Evolutionary conservation across 1,284 basidiomycete species (phyloP), one percentile per base, ranked within the genome.

Genomic region (Vanrija sp.): DNA sequence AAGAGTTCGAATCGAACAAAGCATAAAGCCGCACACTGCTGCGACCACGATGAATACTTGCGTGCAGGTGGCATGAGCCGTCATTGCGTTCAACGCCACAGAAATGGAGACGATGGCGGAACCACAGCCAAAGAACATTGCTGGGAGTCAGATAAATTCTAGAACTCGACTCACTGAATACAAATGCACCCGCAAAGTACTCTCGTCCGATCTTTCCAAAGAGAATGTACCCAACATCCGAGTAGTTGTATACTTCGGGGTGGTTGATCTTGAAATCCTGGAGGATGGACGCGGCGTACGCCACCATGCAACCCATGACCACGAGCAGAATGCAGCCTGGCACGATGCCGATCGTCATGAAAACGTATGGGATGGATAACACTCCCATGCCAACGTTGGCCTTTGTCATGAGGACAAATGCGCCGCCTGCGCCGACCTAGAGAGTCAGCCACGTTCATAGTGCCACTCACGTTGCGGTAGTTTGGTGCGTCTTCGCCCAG

Each of bases 321-420:
- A 71, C 18, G 25, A 74, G 54, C 46, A 65, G 42, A 19, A 72
- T 49, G 29, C 66, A 51, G 9, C 71, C 71, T 0, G 71, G 69
- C 3, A 69, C 66, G 25, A 65, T 59, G 4, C 70, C 68, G 25
- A 68, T 57, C 0, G 62, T 59, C 38, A 61, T 28, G 18, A 73
- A 62, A 1, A 71, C 69, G 6, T 61, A 43, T 2, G 71, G 71
- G 44, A 71, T 67, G 5, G 64, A 61, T 10, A 69, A 53, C 0
- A 72, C 67, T 44, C 68, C 69, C 16, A 72, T 55, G n/a, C 66
- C 71, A 40, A 73, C 64, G 55, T 69, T 66, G 14, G 64, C 60
- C 55, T 65, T 58, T 28, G 67, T 60, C 51, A 60, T 60, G 38
- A 71, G 60, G 15, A 63, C 64, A 23, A 60, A 59, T 3, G 57